phyloP scores from a whole-genome alignment of 2,329 filamentous ascomycete species.

The Massarina eburnea region DNA sequence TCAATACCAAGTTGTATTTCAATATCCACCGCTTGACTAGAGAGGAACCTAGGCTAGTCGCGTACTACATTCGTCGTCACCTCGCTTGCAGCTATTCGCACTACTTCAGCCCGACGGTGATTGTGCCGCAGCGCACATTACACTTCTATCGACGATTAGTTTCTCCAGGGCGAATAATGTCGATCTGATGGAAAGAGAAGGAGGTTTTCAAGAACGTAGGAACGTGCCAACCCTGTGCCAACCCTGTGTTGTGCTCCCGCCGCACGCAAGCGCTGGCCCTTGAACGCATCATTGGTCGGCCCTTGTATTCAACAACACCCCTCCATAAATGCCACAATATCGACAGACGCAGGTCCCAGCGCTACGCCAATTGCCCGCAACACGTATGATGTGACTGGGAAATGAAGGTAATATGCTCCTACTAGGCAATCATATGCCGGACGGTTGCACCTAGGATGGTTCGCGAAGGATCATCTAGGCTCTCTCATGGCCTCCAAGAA shows the following conservation, averaged over 20 bases:
- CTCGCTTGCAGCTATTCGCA: background rate
- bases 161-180: too few relatives aligned
- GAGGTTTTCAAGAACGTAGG: background rate
- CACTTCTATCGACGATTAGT: too few relatives aligned
- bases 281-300: background rate
- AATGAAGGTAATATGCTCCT: background rate
- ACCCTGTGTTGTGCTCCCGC: slow-evolving; percentile 5
- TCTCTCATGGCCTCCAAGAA: too few relatives aligned
- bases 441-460: background rate
- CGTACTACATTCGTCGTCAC: background rate
- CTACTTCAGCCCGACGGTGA: background rate
- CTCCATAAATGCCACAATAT: background rate
- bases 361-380: background rate
- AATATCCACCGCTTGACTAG: too few relatives aligned
- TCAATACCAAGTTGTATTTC: too few relatives aligned
- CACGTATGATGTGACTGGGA: background rate
- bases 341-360: background rate
- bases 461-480: background rate
- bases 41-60: too few relatives aligned
- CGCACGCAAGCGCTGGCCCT: slow-evolving; percentile 2
- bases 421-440: background rate
- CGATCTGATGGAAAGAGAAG: background rate
- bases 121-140: slow-evolving; percentile 1
- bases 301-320: slow-evolving; percentile 2
- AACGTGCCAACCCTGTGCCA: too few relatives aligned